These are phyloP conservation scores for Tetraselmis striata DNA, from an alignment of 139 green algal species.

Conservation along the genomic window DNA sequence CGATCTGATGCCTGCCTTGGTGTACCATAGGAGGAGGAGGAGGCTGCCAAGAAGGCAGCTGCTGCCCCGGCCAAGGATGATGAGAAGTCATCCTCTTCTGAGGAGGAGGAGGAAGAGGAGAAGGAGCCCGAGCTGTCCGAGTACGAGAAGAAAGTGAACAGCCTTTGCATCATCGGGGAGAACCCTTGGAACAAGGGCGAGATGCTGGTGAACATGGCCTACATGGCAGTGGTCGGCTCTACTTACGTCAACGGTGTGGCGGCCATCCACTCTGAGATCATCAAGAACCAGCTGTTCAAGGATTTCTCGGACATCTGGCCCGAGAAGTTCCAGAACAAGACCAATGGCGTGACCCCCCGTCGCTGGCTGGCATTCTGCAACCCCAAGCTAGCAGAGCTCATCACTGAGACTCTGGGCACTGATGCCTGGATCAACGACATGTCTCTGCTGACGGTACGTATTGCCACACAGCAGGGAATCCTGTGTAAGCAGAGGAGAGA, in stretches of 20 bases:
- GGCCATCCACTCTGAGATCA: conserved; percentile 90
- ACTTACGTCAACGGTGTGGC: conserved; percentile 92
- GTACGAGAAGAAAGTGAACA: conserved; percentile 48
- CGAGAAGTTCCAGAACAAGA: conserved; percentile 99
- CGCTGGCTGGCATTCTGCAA: conserved; percentile 90
- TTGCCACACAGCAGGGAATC: neutral
- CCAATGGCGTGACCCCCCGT: conserved; percentile 95
- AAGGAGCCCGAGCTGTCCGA: conserved; percentile 36
- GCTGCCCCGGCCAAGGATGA: conserved; percentile 15
- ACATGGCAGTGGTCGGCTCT: conserved; percentile 83
- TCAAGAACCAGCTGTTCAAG: conserved; percentile 87
- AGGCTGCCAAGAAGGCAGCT: neutral
- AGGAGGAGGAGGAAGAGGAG: conserved; percentile 23
- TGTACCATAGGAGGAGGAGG: conserved; percentile 1
- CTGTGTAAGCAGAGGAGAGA: too few relatives aligned
- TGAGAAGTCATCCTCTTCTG: too few relatives aligned
- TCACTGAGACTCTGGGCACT: conserved; percentile 62
- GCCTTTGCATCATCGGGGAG: conserved; percentile 63
- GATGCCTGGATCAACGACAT: conserved; percentile 63
- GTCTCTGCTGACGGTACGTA: conserved; percentile 26
- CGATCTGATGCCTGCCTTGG: too few relatives aligned
- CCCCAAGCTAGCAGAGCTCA: conserved; percentile 53
- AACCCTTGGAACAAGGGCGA: conserved; percentile 77
- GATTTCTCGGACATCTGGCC: conserved; percentile 42
- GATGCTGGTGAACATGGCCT: conserved; percentile 92